Base-by-base conservation (phyloP, 768 basidiomycete genomes). In the Pholiota conissans region DNA sequence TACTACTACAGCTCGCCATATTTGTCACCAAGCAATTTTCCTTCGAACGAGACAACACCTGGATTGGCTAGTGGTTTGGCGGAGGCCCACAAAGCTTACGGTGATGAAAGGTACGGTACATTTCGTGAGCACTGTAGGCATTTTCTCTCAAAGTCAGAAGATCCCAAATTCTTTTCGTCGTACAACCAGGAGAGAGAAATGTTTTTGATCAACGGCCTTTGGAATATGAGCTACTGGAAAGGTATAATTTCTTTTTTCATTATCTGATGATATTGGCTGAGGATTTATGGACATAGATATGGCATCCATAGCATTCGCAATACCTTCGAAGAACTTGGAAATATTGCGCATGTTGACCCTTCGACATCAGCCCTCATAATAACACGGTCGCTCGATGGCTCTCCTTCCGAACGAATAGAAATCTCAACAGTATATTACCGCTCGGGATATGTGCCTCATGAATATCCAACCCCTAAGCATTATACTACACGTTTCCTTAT, bases 361-460 rank as follows among this genome's bases (percentile, higher is more conserved):
- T 51, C 62, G 11, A 76, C 78, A 5, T 78, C 76, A 1, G 68
- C 69, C 16, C 75, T 91, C 27, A 68, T 61, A 11, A 68, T 87
- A 30, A 49, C 75, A 22, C 69, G 74, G 59, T 63, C 75, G 39
- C 59, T 70, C 24, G 67, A 76, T 55, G 46, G 72, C n/a, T 63
- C 70, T 40, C 65, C 72, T 10, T 61, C 67, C 11, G 67, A 68
- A 40, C 68, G 66, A 24, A 67, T 84, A 57, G 92, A 96, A 69
- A 87, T 98, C 54, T 91, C 93, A 0, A 85, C 88, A 0, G 84
- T 97, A 39, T 98, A 98, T 77, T 95, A 90, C 74, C 89, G 96
- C 48, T 82, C 95, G 0, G 94, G 89, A 27, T 99, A 98, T 72
- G 81, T 84, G 13, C 94, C 95, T 0, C 77, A 76, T 28, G 94